Conservation (phyloP, 2,329 filamentous ascomycete genomes). For the Aspergillus proliferans region DNA sequence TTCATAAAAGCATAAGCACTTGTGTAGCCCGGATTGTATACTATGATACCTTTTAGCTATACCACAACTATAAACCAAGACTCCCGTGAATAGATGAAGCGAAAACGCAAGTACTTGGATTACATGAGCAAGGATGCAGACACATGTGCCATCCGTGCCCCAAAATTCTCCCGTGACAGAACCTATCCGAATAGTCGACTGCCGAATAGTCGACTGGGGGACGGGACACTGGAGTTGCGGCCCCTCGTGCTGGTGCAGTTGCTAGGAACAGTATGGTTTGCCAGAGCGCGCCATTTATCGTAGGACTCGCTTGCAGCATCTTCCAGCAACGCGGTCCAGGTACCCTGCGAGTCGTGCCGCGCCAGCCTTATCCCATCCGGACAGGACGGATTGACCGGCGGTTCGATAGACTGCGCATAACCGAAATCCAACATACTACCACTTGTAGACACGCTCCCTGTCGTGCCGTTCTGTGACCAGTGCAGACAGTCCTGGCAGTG, state of each 20-base stretch:
- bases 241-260: neutral
- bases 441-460: slow-evolving; percentile 41
- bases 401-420: slow-evolving; percentile 46
- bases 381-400: slow-evolving; percentile 6
- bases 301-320: neutral
- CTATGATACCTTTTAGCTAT: no score
- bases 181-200: no score
- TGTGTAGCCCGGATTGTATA: no score
- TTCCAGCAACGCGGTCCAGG: slow-evolving; percentile 5
- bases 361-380: neutral
- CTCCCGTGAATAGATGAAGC: no score
- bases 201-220: no score
- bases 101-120: no score
- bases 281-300: slow-evolving; percentile 1
- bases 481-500: slow-evolving; percentile 53
- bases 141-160: no score
- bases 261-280: neutral
- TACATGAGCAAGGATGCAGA: no score
- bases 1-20: no score
- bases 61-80: no score
- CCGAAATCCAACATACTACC: slow-evolving; percentile 45
- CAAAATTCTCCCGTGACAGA: no score
- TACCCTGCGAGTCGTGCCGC: slow-evolving; percentile 2
- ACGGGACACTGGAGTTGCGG: no score
- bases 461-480: slow-evolving; percentile 46